These are phyloP conservation scores for Gentiana dahurica DNA, from an alignment of 257 asterid species.

Conservation along the genomic window DNA sequence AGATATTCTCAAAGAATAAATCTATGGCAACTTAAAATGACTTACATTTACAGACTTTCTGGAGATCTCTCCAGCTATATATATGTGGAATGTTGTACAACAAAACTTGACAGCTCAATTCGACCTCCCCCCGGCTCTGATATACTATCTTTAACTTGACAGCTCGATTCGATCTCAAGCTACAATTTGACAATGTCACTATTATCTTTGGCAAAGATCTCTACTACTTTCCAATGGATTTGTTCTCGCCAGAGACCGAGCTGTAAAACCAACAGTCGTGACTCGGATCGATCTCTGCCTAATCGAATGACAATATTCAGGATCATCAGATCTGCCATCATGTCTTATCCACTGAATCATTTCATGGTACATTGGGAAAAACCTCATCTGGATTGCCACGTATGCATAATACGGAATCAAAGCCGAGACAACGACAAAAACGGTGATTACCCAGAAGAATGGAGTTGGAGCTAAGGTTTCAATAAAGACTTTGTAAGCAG, in stretches of 20 bases:
- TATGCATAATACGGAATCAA: constrained; percentile 46
- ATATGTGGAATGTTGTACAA: no score
- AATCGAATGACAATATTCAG: constrained; percentile 52
- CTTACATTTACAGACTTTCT: no score
- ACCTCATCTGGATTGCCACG: constrained; percentile 30
- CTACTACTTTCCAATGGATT: constrained; percentile 38
- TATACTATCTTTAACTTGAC: constrained; percentile 6
- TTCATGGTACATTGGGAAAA: constrained; percentile 64
- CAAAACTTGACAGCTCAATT: no score
- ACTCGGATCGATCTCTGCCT: constrained; percentile 68
- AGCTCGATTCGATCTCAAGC: background rate
- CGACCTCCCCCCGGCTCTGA: constrained; percentile 4
- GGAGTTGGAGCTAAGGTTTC: constrained; percentile 77
- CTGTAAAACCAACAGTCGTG: constrained; percentile 80
- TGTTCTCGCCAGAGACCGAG: constrained; percentile 76
- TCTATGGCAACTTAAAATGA: background rate
- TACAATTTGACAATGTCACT: background rate
- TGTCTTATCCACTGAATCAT: constrained; percentile 87
- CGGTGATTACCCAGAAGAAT: constrained; percentile 41
- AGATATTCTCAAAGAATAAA: no score
- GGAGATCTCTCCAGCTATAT: background rate
- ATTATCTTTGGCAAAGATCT: constrained; percentile 12
- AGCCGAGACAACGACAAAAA: constrained; percentile 33
- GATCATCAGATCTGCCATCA: constrained; percentile 65
- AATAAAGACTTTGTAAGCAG: constrained; percentile 59